Evolutionary conservation across 805 yeast genomes (phyloP).

Genomic region (Metschnikowia noctiluminum): DNA sequence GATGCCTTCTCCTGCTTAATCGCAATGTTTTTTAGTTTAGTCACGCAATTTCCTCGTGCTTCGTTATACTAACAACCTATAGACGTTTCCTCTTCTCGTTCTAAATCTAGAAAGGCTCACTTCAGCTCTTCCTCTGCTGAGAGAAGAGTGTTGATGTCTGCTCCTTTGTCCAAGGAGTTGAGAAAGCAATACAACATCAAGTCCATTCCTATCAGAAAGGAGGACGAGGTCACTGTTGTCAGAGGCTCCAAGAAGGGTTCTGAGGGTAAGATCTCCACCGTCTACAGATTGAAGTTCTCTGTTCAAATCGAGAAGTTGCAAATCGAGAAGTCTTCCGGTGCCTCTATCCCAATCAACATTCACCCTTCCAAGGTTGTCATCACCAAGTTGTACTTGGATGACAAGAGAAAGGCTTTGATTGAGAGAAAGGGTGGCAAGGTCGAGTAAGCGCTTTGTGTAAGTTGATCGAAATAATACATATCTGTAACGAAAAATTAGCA

Average conservation of each 20-base stretch:
- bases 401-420: conserved; percentile 97
- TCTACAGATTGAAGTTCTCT: conserved; percentile 97
- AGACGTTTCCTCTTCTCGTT: conserved; percentile 99
- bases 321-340: conserved; percentile 97
- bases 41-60: no score
- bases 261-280: conserved; percentile 96
- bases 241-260: conserved; percentile 99
- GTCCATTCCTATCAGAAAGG: conserved; percentile 96
- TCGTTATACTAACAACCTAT: conserved; percentile 29
- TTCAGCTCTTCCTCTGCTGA: conserved; percentile 95
- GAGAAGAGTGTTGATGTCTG: conserved; percentile 93
- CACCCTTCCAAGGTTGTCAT: conserved; percentile 99
- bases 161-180: conserved; percentile 98
- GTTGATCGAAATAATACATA: conserved; percentile 22
- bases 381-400: conserved; percentile 97
- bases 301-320: conserved; percentile 96
- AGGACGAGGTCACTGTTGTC: conserved; percentile 91
- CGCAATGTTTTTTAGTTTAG: no score
- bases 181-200: conserved; percentile 95
- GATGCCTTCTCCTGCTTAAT: no score
- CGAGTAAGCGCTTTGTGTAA: conserved; percentile 55
- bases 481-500: conserved; percentile 5
- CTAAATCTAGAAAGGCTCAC: conserved; percentile 99
- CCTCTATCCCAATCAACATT: conserved; percentile 93
- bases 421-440: conserved; percentile 97